These are phyloP conservation scores for Pseudevernia furfuracea DNA, from an alignment of 495 filamentous ascomycete genomes.

Conservation along the genomic window DNA sequence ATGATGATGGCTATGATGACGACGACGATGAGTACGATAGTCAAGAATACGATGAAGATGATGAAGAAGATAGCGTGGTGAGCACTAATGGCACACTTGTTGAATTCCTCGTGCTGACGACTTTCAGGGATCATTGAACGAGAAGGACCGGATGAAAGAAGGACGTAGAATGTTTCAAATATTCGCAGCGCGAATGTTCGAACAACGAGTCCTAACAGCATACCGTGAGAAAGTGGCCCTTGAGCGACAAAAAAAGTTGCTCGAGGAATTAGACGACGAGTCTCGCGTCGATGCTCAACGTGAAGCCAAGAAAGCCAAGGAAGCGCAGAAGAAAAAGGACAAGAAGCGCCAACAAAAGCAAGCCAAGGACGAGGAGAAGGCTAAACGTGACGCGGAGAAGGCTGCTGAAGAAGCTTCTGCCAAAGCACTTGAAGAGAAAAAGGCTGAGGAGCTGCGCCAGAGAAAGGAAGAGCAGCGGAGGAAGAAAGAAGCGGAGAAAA, in stretches of 20 bases:
- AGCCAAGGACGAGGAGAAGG: slow-evolving; percentile 82
- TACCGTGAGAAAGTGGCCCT: slow-evolving; percentile 93
- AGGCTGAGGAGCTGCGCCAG: slow-evolving; percentile 65
- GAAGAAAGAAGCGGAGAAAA: slow-evolving; percentile 88
- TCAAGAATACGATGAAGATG: slow-evolving; percentile 81
- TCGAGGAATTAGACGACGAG: slow-evolving; percentile 88
- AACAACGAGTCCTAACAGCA: slow-evolving; percentile 92
- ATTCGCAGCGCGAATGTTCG: slow-evolving; percentile 98
- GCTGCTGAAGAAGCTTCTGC: slow-evolving; percentile 79
- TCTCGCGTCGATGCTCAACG: slow-evolving; percentile 61
- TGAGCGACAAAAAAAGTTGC: slow-evolving; percentile 82
- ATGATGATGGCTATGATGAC: slow-evolving; percentile 68
- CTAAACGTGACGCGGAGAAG: slow-evolving; percentile 77
- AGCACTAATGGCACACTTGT: slow-evolving; percentile 24
- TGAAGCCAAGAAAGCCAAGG: slow-evolving; percentile 87
- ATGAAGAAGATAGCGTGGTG: slow-evolving; percentile 78
- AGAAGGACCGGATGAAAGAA: slow-evolving; percentile 98
- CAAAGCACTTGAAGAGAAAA: slow-evolving; percentile 68
- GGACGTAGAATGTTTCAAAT: slow-evolving; percentile 99
- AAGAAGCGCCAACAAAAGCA: slow-evolving; percentile 78
- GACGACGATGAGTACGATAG: slow-evolving; percentile 78
- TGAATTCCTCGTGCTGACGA: slow-evolving; percentile 34
- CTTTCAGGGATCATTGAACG: slow-evolving; percentile 83
- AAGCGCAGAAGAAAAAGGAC: slow-evolving; percentile 88
- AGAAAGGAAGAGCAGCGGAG: slow-evolving; percentile 85